Conservation (phyloP, 192 early-diverging fungal species). For the Chytriomyces confervae region DNA sequence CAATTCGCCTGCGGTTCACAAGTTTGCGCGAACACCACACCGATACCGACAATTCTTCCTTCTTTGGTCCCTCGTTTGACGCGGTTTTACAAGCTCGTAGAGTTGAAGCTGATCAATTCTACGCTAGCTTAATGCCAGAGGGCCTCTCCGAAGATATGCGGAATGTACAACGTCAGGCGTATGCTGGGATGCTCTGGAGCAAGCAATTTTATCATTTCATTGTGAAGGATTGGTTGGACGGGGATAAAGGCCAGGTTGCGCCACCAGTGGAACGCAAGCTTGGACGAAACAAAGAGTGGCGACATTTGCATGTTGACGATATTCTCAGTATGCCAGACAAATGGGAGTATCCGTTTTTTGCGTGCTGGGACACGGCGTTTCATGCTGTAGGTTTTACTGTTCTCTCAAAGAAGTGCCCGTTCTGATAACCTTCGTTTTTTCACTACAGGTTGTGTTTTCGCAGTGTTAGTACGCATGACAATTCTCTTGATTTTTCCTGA, state of each 20-base stretch:
- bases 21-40: slow-evolving; percentile 17
- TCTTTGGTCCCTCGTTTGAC: slow-evolving; percentile 30
- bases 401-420: slow-evolving; percentile 3
- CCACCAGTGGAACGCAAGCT: slow-evolving; percentile 42
- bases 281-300: slow-evolving; percentile 39
- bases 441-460: neutral
- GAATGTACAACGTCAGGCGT: slow-evolving; percentile 43
- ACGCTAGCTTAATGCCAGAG: slow-evolving; percentile 6
- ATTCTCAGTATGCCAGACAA: slow-evolving; percentile 45
- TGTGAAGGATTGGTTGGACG: slow-evolving; percentile 42
- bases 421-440: no score
- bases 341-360: slow-evolving; percentile 51
- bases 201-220: slow-evolving; percentile 46
- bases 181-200: slow-evolving; percentile 45
- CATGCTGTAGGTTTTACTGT: slow-evolving; percentile 28
- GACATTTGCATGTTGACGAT: slow-evolving; percentile 45
- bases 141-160: slow-evolving; percentile 23
- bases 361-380: slow-evolving; percentile 47
- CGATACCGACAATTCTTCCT: neutral
- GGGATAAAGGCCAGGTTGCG: slow-evolving; percentile 34
- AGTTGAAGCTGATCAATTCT: slow-evolving; percentile 44
- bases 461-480: neutral
- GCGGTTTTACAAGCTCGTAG: slow-evolving; percentile 16
- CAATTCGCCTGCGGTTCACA: slow-evolving; percentile 24
- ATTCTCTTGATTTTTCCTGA: slow-evolving; percentile 1